Evolutionary conservation across 768 basidiomycete species (phyloP).

Genomic region (Agrocybe praecox): DNA sequence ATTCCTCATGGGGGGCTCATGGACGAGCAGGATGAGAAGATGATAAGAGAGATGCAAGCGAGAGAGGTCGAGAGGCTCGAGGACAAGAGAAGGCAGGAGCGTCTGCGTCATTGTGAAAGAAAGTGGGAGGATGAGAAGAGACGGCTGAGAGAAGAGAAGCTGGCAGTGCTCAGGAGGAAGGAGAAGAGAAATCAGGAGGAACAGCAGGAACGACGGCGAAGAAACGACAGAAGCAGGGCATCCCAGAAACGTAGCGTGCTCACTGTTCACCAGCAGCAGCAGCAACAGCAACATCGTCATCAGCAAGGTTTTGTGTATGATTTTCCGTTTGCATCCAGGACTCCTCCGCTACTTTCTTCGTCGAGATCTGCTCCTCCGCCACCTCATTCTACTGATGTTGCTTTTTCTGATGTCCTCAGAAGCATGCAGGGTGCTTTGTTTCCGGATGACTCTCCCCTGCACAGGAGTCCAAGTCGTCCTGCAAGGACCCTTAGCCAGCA

Average conservation of each 20-base stretch:
- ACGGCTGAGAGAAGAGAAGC: slow-evolving; percentile 40
- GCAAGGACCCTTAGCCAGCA: slow-evolving; percentile 23
- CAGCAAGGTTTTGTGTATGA: slow-evolving; percentile 19
- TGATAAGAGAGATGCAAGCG: slow-evolving; percentile 36
- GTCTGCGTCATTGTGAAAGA: slow-evolving; percentile 45
- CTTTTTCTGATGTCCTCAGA: slow-evolving; percentile 57
- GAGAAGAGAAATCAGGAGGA: slow-evolving; percentile 29
- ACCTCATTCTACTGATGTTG: slow-evolving; percentile 37
- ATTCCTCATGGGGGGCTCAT: slow-evolving; percentile 42
- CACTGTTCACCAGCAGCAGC: slow-evolving; percentile 11
- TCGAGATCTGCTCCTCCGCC: slow-evolving; percentile 25
- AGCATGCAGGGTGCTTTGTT: slow-evolving; percentile 66
- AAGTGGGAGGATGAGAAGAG: slow-evolving; percentile 52
- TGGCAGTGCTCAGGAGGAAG: slow-evolving; percentile 31
- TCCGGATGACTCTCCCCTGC: slow-evolving; percentile 32
- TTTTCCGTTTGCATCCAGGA: slow-evolving; percentile 10
- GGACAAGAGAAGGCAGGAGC: slow-evolving; percentile 38
- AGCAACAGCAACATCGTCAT: slow-evolving; percentile 6
- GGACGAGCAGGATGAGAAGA: slow-evolving; percentile 45
- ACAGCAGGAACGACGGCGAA: slow-evolving; percentile 25
- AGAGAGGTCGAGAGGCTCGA: slow-evolving; percentile 37
- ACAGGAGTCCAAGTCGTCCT: slow-evolving; percentile 9
- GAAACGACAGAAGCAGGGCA: slow-evolving; percentile 20
- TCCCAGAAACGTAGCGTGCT: slow-evolving; percentile 23
- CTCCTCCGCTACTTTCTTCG: slow-evolving; percentile 11